Evolutionary conservation across 176 grass and related monocot species (phyloP), one percentile per base, ranked within the genome.

Genomic region (Cenchrus fungigraminus): DNA sequence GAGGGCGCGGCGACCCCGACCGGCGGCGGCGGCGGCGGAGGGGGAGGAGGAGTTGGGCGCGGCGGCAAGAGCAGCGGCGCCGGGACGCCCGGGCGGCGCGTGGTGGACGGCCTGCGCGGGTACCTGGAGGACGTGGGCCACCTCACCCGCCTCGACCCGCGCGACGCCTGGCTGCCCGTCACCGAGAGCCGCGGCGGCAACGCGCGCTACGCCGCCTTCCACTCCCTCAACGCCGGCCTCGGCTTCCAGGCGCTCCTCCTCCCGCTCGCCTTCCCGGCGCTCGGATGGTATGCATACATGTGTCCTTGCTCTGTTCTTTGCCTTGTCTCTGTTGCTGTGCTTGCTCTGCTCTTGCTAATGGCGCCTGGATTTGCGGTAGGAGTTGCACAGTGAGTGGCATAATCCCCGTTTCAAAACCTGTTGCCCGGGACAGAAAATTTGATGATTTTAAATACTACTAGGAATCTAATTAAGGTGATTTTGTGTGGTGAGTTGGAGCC

Each of bases 61-160:
- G 50, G 40, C 3, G 61, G 89, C 76, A 60, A 83, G 60, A 85
- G 32, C 37, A 12, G 9, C 9, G 89, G 22, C 37, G 72, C 79
- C 57, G 95, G 90, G 12, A 94, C 93, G 62, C 96, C 96, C n/a
- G 86, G 87, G 80, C 91, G 92, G 55, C 82, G 96, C 29, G 87
- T 98, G 65, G 86, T 91, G 82, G 93, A 93, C 12, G 94, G 88
- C 9, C 96, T 98, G 84, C 86, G 94, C 17, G 93, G 89, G 1
- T 98, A 98, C 93, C 92, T 98, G 19, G 96, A 98, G 88, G 96
- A 98, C 74, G 96, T 98, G 45, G 96, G 96, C 28, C 96, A 98
- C 90, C 91, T 98, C 16, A 95, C 96, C 11, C 88, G 90, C 20
- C 91, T 98, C 11, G 95, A 98, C 88, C 93, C 93, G 59, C 96